Evolutionary conservation across 345 rosid species (phyloP), one percentile per base, ranked within the genome.

Genomic region (Linum trigynum): DNA sequence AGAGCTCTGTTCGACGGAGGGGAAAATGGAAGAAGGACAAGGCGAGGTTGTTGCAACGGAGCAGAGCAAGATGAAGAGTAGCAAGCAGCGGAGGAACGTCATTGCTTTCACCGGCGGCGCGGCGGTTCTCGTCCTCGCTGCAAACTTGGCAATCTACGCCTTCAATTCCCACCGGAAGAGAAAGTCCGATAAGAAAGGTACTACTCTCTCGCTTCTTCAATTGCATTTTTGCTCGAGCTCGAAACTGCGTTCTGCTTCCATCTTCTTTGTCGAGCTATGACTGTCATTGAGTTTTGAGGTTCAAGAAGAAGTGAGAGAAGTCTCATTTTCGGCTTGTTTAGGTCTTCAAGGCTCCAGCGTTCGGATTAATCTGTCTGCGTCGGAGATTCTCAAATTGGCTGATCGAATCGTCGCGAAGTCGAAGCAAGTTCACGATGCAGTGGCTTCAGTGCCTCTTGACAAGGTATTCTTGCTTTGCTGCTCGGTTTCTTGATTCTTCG

Each of bases 371-470:
- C 84, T 92, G 67, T 84, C 90, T 48, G 87, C 94, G 38, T 71
- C 72, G 35, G 97, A 85, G 70, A 88, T 92, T 80, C 74, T 84
- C 65, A 86, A 84, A 38, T 69, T 90, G 63, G 87, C 86, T 51
- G 89, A 85, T 64, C 78, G 76, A 68, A 75, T 92, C 1, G 77
- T 88, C 10, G 75, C 83, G 15, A 81, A 77, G 75, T 92, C 96
- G 10, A 86, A 82, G 67, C 76, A 71, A 72, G 89, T 92, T 70
- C 89, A 88, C 68, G 88, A 86, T 63, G 71, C 74, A 2, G 89
- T 88, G 41, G 96, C 96, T 62, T 88, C 84, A 37, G 83, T 90
- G 77, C 86, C 97, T 41, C 77, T 88, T 4, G 88, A 88, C 65
- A 86, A 86, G 90, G 99, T 88, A 76, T 10, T 68, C 2, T 40